These are phyloP conservation scores for Odonthalia washingtoniensis DNA, from an alignment of 31 red algal genomes.

Conservation along the genomic window DNA sequence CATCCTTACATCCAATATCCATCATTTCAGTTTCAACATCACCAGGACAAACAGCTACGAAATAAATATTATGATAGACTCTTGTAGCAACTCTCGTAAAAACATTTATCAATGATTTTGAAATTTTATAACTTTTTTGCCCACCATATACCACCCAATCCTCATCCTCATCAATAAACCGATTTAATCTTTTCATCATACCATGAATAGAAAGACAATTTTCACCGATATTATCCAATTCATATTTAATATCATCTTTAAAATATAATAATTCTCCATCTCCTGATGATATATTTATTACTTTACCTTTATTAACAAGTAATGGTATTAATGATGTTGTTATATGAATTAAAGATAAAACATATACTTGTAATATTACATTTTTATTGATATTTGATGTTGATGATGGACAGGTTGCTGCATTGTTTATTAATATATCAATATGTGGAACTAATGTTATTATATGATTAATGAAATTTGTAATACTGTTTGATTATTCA, in stretches of 20 bases:
- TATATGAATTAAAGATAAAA: constrained; percentile 45
- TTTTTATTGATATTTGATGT: not conserved
- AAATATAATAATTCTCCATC: constrained; percentile 65
- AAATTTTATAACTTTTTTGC: constrained; percentile 53
- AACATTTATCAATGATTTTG: constrained; percentile 52
- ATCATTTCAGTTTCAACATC: constrained; percentile 63
- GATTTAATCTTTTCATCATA: not conserved
- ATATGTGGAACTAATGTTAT: constrained; percentile 45
- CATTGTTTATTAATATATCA: constrained; percentile 67
- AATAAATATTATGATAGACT: not conserved
- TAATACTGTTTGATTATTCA: too few relatives aligned
- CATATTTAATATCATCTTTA: not conserved
- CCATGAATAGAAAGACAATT: constrained; percentile 4
- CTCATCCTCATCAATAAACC: not conserved
- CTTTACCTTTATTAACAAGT: constrained; percentile 1
- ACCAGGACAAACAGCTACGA: constrained; percentile 65
- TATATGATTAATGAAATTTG: constrained; percentile 17
- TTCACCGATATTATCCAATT: not conserved
- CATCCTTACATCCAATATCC: not conserved
- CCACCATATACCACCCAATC: constrained; percentile 26
- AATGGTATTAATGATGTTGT: constrained; percentile 43
- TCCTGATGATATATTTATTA: constrained; percentile 69
- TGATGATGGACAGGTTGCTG: constrained; percentile 26
- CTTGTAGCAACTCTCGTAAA: constrained; percentile 39
- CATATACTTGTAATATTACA: constrained; percentile 48